These are phyloP conservation scores for Typha latifolia DNA, from an alignment of 176 grass and related monocot genomes.

Conservation along the genomic window DNA sequence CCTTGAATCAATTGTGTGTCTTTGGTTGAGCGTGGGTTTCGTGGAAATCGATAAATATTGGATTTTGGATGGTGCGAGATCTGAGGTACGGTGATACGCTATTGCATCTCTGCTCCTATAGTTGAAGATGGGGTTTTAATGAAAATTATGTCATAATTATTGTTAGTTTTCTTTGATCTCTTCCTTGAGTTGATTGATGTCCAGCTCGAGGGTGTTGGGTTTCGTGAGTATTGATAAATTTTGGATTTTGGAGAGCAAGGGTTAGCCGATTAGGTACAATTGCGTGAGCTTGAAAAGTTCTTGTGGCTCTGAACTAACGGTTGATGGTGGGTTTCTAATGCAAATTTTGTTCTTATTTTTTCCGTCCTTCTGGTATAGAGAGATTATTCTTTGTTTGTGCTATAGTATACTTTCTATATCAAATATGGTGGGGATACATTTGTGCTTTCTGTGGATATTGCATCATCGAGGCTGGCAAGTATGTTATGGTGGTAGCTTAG, in stretches of 20 bases:
- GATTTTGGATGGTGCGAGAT: neutral
- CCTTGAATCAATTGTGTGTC: too few species aligned
- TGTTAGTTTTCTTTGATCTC: too few species aligned
- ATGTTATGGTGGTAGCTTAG: neutral
- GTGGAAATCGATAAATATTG: too few species aligned
- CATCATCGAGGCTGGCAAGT: neutral
- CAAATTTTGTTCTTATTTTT: neutral
- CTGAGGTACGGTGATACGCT: neutral
- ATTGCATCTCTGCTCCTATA: neutral
- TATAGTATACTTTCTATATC: neutral
- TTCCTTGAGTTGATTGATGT: too few species aligned
- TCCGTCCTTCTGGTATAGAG: neutral
- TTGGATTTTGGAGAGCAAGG: neutral
- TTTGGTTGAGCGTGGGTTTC: too few species aligned
- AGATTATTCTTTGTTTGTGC: neutral
- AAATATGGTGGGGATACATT: neutral
- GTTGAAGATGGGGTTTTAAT: neutral
- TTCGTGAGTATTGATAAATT: neutral
- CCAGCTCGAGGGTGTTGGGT: too few species aligned
- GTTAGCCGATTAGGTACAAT: neutral
- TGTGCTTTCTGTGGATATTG: neutral
- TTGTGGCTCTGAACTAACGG: neutral
- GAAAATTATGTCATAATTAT: neutral
- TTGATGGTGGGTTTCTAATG: neutral
- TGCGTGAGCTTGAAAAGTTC: neutral